A percentile compares a stretch with the other conserved stretches of the same genome.
phyloP scores from a whole-genome alignment of 306 rosid species.

The Quercus cerris region DNA sequence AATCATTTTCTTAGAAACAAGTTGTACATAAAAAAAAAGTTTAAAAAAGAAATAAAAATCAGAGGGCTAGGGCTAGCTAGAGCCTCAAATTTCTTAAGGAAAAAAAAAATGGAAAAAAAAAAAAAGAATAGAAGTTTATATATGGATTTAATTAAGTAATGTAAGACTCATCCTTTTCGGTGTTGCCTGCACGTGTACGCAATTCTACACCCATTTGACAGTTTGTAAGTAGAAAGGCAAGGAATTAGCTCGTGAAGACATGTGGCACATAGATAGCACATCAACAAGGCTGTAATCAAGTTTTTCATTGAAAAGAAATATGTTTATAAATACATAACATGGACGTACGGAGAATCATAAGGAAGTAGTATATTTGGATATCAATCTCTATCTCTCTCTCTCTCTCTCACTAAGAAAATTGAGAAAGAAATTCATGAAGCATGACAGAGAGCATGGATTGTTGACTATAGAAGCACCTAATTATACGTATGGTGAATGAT shows the following conservation, averaged over 20 bases:
- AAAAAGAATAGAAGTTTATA: neutral
- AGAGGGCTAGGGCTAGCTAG: no score
- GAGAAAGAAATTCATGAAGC: neutral
- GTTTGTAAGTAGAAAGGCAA: neutral
- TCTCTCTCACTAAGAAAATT: neutral
- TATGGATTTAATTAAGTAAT: neutral
- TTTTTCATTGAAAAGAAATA: neutral
- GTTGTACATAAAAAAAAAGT: conserved; percentile 18
- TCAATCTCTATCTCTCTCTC: neutral
- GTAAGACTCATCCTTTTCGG: neutral
- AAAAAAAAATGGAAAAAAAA: neutral
- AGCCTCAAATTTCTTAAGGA: no score
- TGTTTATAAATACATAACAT: neutral
- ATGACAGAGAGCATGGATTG: neutral
- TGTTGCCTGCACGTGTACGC: neutral
- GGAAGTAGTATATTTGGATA: neutral
- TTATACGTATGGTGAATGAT: neutral
- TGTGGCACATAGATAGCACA: neutral
- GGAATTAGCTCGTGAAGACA: neutral
- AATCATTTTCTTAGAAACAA: conserved; percentile 38
- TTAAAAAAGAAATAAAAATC: neutral
- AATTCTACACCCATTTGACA: neutral
- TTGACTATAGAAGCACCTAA: neutral
- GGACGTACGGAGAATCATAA: neutral
- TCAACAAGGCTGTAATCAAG: neutral